Conservation (phyloP, 2,329 filamentous ascomycete genomes). For the Trichoderma hamatum region DNA sequence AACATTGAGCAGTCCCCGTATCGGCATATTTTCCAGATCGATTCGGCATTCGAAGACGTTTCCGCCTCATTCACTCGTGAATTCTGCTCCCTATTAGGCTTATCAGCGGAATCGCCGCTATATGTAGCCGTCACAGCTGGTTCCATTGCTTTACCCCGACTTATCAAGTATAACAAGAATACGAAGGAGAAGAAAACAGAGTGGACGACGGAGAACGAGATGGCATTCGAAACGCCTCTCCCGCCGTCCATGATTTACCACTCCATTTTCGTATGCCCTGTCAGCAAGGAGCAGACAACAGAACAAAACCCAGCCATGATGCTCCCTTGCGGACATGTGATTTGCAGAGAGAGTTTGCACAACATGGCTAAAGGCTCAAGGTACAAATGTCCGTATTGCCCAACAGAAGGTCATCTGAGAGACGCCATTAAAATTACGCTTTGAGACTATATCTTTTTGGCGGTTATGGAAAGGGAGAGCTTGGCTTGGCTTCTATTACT, state of each 20-base stretch:
- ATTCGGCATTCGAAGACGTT: slow-evolving; percentile 78
- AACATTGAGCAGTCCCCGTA: slow-evolving; percentile 82
- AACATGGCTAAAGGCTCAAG: slow-evolving; percentile 75
- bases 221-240: slow-evolving; percentile 74
- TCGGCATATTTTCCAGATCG: slow-evolving; percentile 72
- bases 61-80: slow-evolving; percentile 87
- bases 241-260: slow-evolving; percentile 74
- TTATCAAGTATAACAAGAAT: slow-evolving; percentile 85
- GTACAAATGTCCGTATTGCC: slow-evolving; percentile 98
- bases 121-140: slow-evolving; percentile 93
- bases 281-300: slow-evolving; percentile 94
- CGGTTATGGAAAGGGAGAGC: background rate
- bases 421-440: slow-evolving; percentile 76
- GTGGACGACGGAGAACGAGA: slow-evolving; percentile 90
- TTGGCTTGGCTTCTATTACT: background rate
- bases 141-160: slow-evolving; percentile 83
- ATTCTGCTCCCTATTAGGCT: slow-evolving; percentile 87
- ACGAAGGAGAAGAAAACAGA: slow-evolving; percentile 89
- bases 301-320: slow-evolving; percentile 95
- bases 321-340: slow-evolving; percentile 92
- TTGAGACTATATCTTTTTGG: slow-evolving; percentile 39
- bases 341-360: slow-evolving; percentile 81
- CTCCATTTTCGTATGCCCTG: slow-evolving; percentile 95
- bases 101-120: slow-evolving; percentile 89
- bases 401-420: slow-evolving; percentile 74